These are phyloP conservation scores for Colletotrichum zoysiae DNA, from an alignment of 2,329 filamentous ascomycete species.

Conservation along the genomic window DNA sequence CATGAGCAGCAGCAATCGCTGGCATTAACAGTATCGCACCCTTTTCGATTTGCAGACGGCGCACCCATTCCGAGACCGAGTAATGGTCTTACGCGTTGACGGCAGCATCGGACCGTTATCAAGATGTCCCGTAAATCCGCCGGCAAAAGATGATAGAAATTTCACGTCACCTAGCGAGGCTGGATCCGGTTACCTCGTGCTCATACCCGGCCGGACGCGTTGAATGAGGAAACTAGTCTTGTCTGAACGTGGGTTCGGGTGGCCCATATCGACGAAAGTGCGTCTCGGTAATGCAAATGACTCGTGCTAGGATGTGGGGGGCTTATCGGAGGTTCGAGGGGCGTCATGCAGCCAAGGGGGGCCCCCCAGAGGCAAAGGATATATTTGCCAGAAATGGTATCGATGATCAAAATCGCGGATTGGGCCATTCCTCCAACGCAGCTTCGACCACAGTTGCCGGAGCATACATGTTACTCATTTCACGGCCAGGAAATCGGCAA, in stretches of 20 bases:
- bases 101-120: background rate
- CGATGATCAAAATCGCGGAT: slow-evolving; percentile 4
- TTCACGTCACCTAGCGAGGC: background rate
- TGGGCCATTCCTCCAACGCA: background rate
- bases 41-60: slow-evolving; percentile 33
- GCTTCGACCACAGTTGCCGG: background rate
- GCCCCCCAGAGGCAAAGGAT: slow-evolving; percentile 9
- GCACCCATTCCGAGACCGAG: slow-evolving; percentile 28
- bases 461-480: background rate
- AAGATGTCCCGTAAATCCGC: no score
- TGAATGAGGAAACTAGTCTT: background rate
- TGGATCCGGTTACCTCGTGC: background rate
- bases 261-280: background rate
- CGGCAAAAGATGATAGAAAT: background rate
- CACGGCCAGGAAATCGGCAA: background rate
- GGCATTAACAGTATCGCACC: background rate
- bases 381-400: slow-evolving; percentile 21
- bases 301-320: slow-evolving; percentile 17
- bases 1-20: no score
- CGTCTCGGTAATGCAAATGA: slow-evolving; percentile 3
- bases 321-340: slow-evolving; percentile 16
- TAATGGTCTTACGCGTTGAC: slow-evolving; percentile 19
- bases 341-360: background rate
- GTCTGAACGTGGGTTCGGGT: background rate
- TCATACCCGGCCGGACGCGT: background rate